A percentile compares a stretch with the other conserved stretches of the same genome.
Evolutionary conservation across 495 filamentous ascomycete genomes (phyloP).

Genomic region (Pyrenopolyporus hunteri): DNA sequence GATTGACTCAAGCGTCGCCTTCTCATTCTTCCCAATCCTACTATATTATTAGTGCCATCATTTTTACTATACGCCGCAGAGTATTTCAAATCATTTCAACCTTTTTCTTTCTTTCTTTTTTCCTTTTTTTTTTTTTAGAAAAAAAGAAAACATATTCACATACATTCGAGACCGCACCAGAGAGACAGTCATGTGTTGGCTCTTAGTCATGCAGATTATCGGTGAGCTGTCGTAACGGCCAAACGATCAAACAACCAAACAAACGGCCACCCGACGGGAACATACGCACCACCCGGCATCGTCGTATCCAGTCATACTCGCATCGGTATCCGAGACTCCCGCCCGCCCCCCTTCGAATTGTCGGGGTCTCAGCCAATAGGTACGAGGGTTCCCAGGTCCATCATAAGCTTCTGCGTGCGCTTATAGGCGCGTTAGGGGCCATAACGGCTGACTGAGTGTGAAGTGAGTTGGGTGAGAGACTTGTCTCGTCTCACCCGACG

Average conservation of each 20-base stretch:
- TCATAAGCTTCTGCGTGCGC: background rate
- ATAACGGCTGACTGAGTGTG: constrained; percentile 5
- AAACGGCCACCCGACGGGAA: constrained; percentile 20
- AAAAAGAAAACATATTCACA: too few species aligned
- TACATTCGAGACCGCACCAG: too few species aligned
- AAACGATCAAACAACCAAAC: background rate
- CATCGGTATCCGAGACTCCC: constrained; percentile 22
- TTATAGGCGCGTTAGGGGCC: background rate
- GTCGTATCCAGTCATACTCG: constrained; percentile 9
- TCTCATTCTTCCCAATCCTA: too few species aligned
- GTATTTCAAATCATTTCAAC: background rate
- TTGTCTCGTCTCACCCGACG: constrained; percentile 37
- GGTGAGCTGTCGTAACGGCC: background rate
- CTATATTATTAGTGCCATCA: too few species aligned
- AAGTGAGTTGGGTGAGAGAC: constrained; percentile 16
- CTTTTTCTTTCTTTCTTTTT: too few species aligned
- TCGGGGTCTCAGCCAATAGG: constrained; percentile 23
- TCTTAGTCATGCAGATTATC: constrained; percentile 3
- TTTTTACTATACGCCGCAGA: too few species aligned
- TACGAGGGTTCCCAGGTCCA: constrained; percentile 12
- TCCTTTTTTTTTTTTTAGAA: too few species aligned
- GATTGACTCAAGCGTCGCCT: too few species aligned
- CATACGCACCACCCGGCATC: background rate
- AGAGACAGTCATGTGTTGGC: background rate
- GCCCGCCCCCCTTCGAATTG: background rate